Percentiles rank a stretch among this genome's conserved stretches.
These are phyloP conservation scores for Volvariella volvacea DNA, from an alignment of 1,284 basidiomycete species.

Conservation along the genomic window DNA sequence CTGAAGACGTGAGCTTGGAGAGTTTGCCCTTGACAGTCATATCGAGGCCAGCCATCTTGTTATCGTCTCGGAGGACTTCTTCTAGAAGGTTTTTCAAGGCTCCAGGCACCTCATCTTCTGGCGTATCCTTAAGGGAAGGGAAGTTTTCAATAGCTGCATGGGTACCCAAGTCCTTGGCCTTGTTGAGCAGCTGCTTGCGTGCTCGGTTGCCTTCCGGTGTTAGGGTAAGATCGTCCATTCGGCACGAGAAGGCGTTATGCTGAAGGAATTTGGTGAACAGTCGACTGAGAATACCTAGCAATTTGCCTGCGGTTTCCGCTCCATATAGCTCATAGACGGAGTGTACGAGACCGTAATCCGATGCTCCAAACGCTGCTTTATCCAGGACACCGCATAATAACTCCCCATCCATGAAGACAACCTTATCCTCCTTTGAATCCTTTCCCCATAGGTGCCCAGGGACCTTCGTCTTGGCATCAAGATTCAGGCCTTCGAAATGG, in stretches of 20 bases:
- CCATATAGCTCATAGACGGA: conserved; percentile 99
- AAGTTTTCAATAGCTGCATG: conserved; percentile 89
- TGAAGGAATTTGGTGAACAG: conserved; percentile 97
- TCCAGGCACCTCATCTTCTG: conserved; percentile 43
- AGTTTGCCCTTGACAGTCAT: conserved; percentile 86
- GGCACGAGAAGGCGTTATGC: conserved; percentile 95
- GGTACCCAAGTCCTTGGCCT: conserved; percentile 72
- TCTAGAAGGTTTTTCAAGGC: conserved; percentile 66
- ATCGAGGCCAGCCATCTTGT: conserved; percentile 95
- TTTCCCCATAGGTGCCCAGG: conserved; percentile 80
- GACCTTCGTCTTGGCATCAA: conserved; percentile 85
- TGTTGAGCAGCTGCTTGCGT: conserved; percentile 65
- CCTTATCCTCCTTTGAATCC: conserved; percentile 77
- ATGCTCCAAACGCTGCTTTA: conserved; percentile 96
- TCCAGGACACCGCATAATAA: conserved; percentile 91
- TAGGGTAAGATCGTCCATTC: conserved; percentile 96
- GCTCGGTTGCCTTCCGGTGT: conserved; percentile 76
- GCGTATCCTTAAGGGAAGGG: conserved; percentile 53
- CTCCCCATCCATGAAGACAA: conserved; percentile 91
- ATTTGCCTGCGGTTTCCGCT: conserved; percentile 80
- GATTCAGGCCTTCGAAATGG: conserved; percentile 78
- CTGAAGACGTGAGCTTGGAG: conserved; percentile 83
- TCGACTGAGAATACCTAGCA: conserved; percentile 90
- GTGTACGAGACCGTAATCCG: conserved; percentile 94
- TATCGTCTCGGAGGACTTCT: conserved; percentile 95